phyloP scores from a whole-genome alignment of 495 filamentous ascomycete genomes.

The Xylaria palmicola region DNA sequence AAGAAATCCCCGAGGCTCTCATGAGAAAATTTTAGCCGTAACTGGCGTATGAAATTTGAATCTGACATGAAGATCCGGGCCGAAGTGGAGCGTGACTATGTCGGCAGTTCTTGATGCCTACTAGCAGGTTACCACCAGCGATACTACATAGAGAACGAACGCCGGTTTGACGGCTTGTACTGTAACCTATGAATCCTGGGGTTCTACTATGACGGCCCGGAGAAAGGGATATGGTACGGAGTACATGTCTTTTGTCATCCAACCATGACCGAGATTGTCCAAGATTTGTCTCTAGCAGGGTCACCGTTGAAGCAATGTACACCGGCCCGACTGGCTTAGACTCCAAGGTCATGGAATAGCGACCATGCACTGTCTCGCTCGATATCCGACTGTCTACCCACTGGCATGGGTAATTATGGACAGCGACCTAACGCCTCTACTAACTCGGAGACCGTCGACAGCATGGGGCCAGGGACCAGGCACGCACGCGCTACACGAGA shows the following conservation, averaged over 20 bases:
- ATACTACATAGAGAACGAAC: neutral
- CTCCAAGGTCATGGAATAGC: neutral
- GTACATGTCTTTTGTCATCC: neutral
- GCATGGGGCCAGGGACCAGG: neutral
- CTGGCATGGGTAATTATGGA: neutral
- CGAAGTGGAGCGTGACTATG: neutral
- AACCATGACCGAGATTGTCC: too few species aligned
- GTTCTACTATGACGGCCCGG: too few species aligned
- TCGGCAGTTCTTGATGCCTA: neutral
- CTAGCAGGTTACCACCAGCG: neutral
- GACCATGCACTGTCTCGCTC: neutral
- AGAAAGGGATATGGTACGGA: too few species aligned
- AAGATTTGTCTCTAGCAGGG: too few species aligned
- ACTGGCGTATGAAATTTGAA: conserved; percentile 1
- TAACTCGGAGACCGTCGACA: conserved; percentile 8
- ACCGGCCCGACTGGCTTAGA: too few species aligned
- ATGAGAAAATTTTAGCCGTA: neutral
- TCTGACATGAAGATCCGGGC: neutral
- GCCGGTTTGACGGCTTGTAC: too few species aligned
- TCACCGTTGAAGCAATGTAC: too few species aligned
- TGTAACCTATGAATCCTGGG: too few species aligned
- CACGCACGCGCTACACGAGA: conserved; percentile 1
- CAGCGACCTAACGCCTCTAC: neutral
- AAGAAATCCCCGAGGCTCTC: too few species aligned
- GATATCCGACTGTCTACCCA: neutral